Evolutionary conservation across 768 basidiomycete genomes (phyloP).

Genomic region (Pisolithus orientalis): DNA sequence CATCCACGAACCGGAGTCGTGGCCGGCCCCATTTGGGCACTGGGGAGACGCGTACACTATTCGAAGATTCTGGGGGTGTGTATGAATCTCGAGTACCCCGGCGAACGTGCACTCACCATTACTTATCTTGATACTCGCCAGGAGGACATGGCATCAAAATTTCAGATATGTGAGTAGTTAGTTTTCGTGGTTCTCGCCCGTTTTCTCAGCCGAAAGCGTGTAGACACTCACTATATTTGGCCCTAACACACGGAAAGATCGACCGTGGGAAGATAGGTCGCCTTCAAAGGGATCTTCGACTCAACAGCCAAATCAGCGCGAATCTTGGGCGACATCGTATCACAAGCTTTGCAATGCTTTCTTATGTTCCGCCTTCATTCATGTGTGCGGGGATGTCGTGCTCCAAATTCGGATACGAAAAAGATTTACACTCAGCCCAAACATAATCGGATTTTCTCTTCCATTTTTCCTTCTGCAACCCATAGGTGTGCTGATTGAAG

Average conservation of each 20-base stretch:
- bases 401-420: not conserved
- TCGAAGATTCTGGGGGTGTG: not conserved
- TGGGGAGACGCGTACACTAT: not conserved
- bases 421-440: not conserved
- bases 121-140: not conserved
- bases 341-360: not conserved
- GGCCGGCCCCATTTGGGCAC: not conserved
- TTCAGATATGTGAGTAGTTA: not conserved
- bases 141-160: not conserved
- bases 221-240: not conserved
- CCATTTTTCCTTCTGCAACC: not conserved
- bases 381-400: not conserved
- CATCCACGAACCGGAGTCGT: not conserved
- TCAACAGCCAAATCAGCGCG: not conserved
- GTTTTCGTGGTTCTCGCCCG: not conserved
- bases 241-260: not conserved
- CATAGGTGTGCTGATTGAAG: not conserved
- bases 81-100: not conserved
- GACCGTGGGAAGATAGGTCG: not conserved
- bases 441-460: not conserved
- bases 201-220: not conserved
- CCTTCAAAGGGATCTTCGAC: not conserved
- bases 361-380: not conserved
- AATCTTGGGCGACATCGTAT: not conserved
- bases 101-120: no score